These are phyloP conservation scores for Cercospora sojina DNA, from an alignment of 2,329 filamentous ascomycete species.

Conservation along the genomic window DNA sequence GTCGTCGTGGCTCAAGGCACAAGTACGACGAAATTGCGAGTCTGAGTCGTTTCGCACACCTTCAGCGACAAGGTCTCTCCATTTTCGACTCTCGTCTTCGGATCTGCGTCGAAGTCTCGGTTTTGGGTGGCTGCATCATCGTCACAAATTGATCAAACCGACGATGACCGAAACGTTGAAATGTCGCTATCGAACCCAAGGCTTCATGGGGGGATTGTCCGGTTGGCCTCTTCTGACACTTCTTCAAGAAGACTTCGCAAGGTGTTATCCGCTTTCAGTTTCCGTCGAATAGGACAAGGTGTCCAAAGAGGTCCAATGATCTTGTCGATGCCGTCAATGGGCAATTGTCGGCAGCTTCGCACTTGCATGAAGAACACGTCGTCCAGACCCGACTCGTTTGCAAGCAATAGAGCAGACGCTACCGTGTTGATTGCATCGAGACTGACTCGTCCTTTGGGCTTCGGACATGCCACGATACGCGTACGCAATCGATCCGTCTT, in stretches of 20 bases:
- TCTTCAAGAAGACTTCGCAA: not conserved
- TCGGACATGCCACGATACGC: not conserved
- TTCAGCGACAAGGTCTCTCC: not conserved
- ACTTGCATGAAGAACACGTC: not conserved
- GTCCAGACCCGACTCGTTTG: not conserved
- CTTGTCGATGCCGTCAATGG: not conserved
- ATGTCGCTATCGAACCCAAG: not conserved
- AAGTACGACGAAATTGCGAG: not conserved
- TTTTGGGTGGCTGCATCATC: not conserved
- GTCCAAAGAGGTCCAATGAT: not conserved
- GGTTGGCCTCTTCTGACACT: not conserved
- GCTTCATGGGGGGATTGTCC: not conserved
- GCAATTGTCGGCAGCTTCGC: not conserved
- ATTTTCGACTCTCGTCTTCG: not conserved
- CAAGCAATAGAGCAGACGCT: not conserved
- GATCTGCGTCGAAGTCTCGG: not conserved
- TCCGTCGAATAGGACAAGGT: not conserved
- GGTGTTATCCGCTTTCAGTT: not conserved
- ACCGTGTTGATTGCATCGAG: not conserved
- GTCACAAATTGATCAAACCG: not conserved
- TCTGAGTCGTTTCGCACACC: not conserved
- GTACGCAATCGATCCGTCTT: not conserved
- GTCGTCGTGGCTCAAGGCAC: constrained; percentile 61
- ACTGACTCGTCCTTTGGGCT: not conserved
- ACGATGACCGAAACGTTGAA: not conserved